Conservation (phyloP, 140 eudicot species). For the Erigeron philadelphicus region DNA sequence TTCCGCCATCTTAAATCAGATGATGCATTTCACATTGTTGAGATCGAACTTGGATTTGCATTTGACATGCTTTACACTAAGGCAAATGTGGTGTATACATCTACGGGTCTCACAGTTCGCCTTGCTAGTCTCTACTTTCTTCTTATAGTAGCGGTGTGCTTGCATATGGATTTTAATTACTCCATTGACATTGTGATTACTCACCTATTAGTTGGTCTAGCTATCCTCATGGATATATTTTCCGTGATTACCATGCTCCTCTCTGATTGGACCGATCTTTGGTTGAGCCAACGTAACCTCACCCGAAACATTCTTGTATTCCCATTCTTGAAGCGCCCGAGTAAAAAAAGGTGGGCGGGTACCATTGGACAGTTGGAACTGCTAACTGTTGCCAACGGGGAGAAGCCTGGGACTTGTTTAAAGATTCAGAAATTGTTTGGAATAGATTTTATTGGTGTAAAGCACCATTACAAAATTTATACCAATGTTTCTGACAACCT, state of each 20-base stretch:
- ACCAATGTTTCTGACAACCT: neutral
- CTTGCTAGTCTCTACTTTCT: neutral
- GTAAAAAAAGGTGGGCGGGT: neutral
- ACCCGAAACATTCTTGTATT: neutral
- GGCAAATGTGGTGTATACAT: neutral
- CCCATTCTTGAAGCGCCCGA: neutral
- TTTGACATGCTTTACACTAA: constrained; percentile 17
- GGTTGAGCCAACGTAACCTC: neutral
- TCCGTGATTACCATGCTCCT: neutral
- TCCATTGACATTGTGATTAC: neutral
- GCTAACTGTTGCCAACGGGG: neutral
- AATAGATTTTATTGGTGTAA: neutral
- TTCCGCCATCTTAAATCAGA: neutral
- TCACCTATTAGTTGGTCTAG: neutral
- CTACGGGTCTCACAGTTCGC: neutral
- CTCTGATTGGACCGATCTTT: neutral
- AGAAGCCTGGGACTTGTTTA: neutral
- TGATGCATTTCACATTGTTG: constrained; percentile 1
- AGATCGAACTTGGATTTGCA: constrained; percentile 9
- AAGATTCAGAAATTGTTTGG: neutral
- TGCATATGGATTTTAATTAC: neutral
- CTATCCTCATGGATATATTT: neutral
- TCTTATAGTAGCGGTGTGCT: neutral
- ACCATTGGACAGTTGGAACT: neutral
- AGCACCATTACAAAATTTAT: neutral